Base-by-base conservation (phyloP, 257 asterid species). In the Gentiana macrophylla region DNA sequence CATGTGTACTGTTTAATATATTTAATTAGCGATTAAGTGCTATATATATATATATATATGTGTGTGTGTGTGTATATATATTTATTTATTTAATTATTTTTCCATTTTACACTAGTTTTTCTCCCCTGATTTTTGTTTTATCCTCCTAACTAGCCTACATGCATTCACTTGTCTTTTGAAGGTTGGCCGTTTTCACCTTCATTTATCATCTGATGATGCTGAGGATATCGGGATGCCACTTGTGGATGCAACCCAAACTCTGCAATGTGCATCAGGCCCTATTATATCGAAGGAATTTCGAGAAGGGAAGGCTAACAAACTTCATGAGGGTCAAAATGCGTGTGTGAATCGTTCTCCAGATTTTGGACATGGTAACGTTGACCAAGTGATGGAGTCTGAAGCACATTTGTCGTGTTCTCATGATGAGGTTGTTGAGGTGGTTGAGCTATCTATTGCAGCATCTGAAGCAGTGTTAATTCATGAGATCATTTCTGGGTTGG, bases 391-490 rank as follows among this genome's bases (percentile, higher is more conserved):
- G 72, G 66, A 50, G 65, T 64, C 59, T 56, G 78, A 72, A 46
- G 77, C 53, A 61, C 56, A 59, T 68, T 57, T 33, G 67, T 48
- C 57, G 62, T 69, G 52, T 37, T 62, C 63, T 60, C 72, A 77
- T 50, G 64, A 63, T 66, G 74, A 70, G 34, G 57, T 52, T 12
- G 55, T 57, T 55, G 74, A 73, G 56, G 79, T 82, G 46, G 72
- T 78, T 62, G 94, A 86, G 67, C 70, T 86, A 49, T 79, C 86
- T 59, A 73, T 86, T 67, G 86, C 84, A 55, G 96, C 96, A 68
- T 86, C 96, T 44, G 96, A 86, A 68, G 94, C 94, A 63, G 75
- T 84, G 70, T 83, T 77, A 54, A 79, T 84, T 77, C 85, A 84
- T 62, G 91, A 81, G 62, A 64, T 81, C 47, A 59, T 75, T 52